phyloP scores from a whole-genome alignment of 1,139 yeast species.

The Pichia sp. region DNA sequence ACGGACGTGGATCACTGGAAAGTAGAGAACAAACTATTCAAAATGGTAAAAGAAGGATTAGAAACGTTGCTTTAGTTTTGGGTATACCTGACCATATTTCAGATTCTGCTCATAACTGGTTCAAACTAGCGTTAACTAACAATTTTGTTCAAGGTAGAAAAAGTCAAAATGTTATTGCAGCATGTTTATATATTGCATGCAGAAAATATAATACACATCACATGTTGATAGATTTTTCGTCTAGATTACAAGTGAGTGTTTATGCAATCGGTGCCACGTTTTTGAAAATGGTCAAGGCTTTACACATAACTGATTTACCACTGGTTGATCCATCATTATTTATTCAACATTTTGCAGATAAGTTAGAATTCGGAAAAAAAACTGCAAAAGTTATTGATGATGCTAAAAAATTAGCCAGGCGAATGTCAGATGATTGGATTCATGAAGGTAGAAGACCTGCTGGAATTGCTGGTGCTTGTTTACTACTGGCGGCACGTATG shows the following conservation, averaged over 20 bases:
- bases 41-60: conserved; percentile 72
- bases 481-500: conserved; percentile 91
- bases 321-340: conserved; percentile 90
- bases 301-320: conserved; percentile 72
- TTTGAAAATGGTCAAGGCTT: conserved; percentile 75
- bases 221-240: conserved; percentile 91
- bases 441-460: conserved; percentile 97
- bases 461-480: conserved; percentile 96
- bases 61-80: conserved; percentile 72
- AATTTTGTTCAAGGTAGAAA: conserved; percentile 94
- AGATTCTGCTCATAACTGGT: conserved; percentile 86
- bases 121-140: conserved; percentile 72
- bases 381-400: conserved; percentile 75
- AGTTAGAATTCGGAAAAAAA: conserved; percentile 66
- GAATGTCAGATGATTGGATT: conserved; percentile 95
- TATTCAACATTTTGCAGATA: conserved; percentile 89
- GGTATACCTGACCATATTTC: conserved; percentile 77
- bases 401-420: conserved; percentile 76
- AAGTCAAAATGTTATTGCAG: conserved; percentile 89
- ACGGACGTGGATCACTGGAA: conserved; percentile 61
- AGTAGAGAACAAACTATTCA: conserved; percentile 81
- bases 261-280: conserved; percentile 95
- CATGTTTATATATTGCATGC: conserved; percentile 92
- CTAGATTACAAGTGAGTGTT: conserved; percentile 82
- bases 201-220: conserved; percentile 87